Evolutionary conservation across 2,329 filamentous ascomycete species (phyloP).

Genomic region (Pleomassaria siparia): DNA sequence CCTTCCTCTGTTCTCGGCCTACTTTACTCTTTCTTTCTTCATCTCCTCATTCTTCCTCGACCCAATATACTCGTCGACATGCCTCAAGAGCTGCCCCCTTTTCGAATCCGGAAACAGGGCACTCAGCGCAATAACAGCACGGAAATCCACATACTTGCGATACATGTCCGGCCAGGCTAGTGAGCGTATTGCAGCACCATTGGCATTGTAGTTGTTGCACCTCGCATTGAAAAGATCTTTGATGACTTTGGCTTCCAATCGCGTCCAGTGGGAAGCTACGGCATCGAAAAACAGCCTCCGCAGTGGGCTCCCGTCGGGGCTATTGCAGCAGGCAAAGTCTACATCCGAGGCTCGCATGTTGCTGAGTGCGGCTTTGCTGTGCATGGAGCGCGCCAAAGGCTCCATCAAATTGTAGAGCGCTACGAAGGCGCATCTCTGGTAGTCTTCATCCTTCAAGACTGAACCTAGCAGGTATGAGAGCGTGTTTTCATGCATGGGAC

Average conservation of each 20-base stretch:
- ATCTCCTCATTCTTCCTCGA: not conserved
- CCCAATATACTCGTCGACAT: not conserved
- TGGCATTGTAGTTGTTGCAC: not conserved
- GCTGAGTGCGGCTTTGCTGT: not conserved
- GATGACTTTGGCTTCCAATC: constrained; percentile 4
- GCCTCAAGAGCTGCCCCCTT: not conserved
- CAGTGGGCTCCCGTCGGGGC: not conserved
- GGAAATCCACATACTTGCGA: not conserved
- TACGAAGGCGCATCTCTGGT: not conserved
- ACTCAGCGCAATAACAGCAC: not conserved
- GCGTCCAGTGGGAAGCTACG: constrained; percentile 16
- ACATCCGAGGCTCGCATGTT: not conserved
- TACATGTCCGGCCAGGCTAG: not conserved
- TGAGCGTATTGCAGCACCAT: no score
- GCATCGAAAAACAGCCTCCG: constrained; percentile 20
- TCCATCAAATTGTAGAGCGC: not conserved
- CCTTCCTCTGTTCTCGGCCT: no score
- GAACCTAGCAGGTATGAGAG: constrained; percentile 15
- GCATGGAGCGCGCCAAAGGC: not conserved
- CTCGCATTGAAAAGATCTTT: not conserved
- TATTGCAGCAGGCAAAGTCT: not conserved
- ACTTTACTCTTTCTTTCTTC: not conserved
- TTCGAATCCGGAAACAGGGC: not conserved
- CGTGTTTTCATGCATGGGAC: constrained; percentile 7
- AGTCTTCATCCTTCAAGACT: constrained; percentile 1